Conservation (phyloP, 2,329 filamentous ascomycete species). For the Colletotrichum eleusines region DNA sequence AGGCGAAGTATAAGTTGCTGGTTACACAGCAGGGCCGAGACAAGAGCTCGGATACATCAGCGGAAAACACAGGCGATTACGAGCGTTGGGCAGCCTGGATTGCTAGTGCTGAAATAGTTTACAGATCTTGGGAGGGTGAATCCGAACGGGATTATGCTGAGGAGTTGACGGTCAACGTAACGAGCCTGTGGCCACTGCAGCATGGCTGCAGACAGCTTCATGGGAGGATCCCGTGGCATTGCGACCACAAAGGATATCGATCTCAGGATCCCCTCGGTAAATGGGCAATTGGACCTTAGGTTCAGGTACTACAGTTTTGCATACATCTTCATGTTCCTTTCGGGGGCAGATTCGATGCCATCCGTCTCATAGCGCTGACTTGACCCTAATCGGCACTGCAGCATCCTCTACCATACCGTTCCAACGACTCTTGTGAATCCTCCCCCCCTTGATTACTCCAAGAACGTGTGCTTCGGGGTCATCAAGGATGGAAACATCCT, state of each 20-base stretch:
- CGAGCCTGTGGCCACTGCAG: neutral
- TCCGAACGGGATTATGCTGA: neutral
- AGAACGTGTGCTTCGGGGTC: slow-evolving; percentile 58
- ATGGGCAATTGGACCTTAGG: neutral
- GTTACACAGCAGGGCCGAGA: neutral
- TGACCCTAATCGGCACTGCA: slow-evolving; percentile 31
- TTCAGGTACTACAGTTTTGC: neutral
- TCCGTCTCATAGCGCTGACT: slow-evolving; percentile 19
- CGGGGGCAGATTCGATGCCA: no score
- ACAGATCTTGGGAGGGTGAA: neutral
- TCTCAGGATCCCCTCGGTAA: neutral
- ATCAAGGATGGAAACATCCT: slow-evolving; percentile 65
- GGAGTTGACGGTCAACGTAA: neutral
- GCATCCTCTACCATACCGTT: slow-evolving; percentile 41
- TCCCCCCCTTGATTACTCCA: slow-evolving; percentile 67
- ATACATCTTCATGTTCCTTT: neutral
- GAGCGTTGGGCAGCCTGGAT: slow-evolving; percentile 45
- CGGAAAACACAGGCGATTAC: slow-evolving; percentile 26
- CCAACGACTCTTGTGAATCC: slow-evolving; percentile 51
- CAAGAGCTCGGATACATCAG: neutral
- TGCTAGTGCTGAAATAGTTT: neutral
- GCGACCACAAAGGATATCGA: slow-evolving; percentile 17
- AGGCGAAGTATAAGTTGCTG: slow-evolving; percentile 43
- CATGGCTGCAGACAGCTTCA: neutral
- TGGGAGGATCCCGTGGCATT: slow-evolving; percentile 27